Evolutionary conservation across 257 asterid genomes (phyloP).

Genomic region (Ligustrum vulgare): DNA sequence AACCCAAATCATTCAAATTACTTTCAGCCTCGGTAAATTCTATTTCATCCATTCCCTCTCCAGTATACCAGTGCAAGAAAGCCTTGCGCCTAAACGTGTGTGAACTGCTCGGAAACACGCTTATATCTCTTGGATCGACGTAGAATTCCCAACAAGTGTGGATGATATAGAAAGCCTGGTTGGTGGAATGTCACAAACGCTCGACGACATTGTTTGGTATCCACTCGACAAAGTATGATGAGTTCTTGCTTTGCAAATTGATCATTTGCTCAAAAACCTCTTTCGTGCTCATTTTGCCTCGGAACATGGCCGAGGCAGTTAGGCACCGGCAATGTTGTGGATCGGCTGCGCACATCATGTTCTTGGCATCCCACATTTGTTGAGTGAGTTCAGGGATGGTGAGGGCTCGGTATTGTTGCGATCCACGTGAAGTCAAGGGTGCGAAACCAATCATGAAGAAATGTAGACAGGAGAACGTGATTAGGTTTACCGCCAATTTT

Average conservation of each 20-base stretch:
- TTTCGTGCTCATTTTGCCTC: constrained; percentile 76
- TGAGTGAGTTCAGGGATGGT: constrained; percentile 75
- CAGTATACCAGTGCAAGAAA: constrained; percentile 75
- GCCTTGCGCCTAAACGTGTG: constrained; percentile 66
- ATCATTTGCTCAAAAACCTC: constrained; percentile 80
- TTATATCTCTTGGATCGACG: constrained; percentile 74
- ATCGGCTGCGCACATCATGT: constrained; percentile 83
- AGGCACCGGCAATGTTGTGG: constrained; percentile 76
- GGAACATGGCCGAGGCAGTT: constrained; percentile 80
- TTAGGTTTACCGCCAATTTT: constrained; percentile 71
- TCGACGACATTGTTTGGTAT: constrained; percentile 72
- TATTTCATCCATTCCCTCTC: constrained; percentile 78
- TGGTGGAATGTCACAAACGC: constrained; percentile 75
- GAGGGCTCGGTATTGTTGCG: constrained; percentile 72
- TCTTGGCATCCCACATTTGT: constrained; percentile 81
- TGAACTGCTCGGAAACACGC: constrained; percentile 68
- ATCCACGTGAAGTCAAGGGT: constrained; percentile 65
- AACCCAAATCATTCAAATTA: constrained; percentile 70
- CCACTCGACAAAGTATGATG: constrained; percentile 77
- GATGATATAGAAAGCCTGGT: constrained; percentile 75
- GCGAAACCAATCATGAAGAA: constrained; percentile 82
- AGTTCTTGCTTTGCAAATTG: constrained; percentile 76
- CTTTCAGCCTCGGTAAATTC: constrained; percentile 76
- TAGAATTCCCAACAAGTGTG: constrained; percentile 70
- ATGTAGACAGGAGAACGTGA: constrained; percentile 74